phyloP scores from a whole-genome alignment of 805 yeast genomes.

The Phaffomyces antillensis region DNA sequence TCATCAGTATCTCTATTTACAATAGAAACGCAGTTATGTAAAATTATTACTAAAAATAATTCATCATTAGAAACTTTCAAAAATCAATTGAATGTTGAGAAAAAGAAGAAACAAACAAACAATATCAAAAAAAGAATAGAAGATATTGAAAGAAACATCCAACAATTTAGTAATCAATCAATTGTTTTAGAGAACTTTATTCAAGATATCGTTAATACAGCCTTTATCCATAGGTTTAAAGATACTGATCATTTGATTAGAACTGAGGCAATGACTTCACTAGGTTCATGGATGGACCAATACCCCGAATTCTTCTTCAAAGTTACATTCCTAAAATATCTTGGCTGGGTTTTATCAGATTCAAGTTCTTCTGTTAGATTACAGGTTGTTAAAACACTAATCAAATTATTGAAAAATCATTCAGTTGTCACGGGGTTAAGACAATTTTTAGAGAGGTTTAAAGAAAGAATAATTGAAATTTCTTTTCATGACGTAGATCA shows the following conservation, averaged over 20 bases:
- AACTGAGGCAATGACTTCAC: conserved; percentile 52
- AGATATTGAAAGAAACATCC: conserved; percentile 37
- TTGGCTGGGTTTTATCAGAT: conserved; percentile 86
- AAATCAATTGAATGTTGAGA: conserved; percentile 29
- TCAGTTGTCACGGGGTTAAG: conserved; percentile 57
- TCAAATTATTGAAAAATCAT: conserved; percentile 39
- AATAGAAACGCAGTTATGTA: conserved; percentile 56
- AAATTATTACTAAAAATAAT: conserved; percentile 32
- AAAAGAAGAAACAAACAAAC: conserved; percentile 27
- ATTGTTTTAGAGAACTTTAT: conserved; percentile 48
- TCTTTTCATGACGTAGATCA: conserved; percentile 48
- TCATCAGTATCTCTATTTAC: conserved; percentile 53
- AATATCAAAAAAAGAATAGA: conserved; percentile 36
- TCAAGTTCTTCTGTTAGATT: conserved; percentile 49
- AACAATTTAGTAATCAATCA: conserved; percentile 39
- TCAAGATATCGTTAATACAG: conserved; percentile 57
- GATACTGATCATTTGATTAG: conserved; percentile 73
- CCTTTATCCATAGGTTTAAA: conserved; percentile 70
- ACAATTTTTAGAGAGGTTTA: conserved; percentile 73
- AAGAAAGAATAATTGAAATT: conserved; percentile 57
- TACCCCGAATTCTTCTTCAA: conserved; percentile 68
- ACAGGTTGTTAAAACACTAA: conserved; percentile 53
- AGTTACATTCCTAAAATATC: conserved; percentile 62
- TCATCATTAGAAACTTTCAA: conserved; percentile 31
- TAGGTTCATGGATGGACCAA: conserved; percentile 66